phyloP scores from a whole-genome alignment of 2,329 filamentous ascomycete genomes.

The Stylonectria norvegica region DNA sequence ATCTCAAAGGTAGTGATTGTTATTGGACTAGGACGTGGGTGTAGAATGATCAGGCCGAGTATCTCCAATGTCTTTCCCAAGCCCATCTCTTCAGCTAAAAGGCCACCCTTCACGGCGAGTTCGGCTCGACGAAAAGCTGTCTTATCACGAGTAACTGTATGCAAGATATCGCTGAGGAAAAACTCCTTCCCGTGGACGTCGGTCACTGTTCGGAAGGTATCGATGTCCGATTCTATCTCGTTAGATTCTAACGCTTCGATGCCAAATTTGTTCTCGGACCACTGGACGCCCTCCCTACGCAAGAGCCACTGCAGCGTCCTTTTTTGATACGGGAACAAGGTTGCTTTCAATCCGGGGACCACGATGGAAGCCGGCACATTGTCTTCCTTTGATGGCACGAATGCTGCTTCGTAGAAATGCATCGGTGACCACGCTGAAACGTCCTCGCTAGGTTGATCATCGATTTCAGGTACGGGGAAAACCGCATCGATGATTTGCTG shows the following conservation, averaged over 20 bases:
- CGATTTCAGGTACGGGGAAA: slow-evolving; percentile 20
- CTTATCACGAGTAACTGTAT: slow-evolving; percentile 52
- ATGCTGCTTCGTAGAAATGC: slow-evolving; percentile 67
- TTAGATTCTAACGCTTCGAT: slow-evolving; percentile 17
- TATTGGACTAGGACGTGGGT: slow-evolving; percentile 43
- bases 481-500: slow-evolving; percentile 36
- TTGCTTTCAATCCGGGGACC: slow-evolving; percentile 45
- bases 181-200: slow-evolving; percentile 38
- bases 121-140: slow-evolving; percentile 42
- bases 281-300: slow-evolving; percentile 59
- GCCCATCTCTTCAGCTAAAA: slow-evolving; percentile 80
- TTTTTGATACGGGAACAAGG: slow-evolving; percentile 69
- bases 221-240: slow-evolving; percentile 9
- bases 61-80: slow-evolving; percentile 78
- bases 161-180: slow-evolving; percentile 62
- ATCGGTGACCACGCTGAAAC: slow-evolving; percentile 41
- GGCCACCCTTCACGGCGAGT: slow-evolving; percentile 52
- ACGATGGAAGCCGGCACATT: slow-evolving; percentile 35
- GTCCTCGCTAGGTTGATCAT: background rate
- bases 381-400: slow-evolving; percentile 53
- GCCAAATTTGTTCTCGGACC: slow-evolving; percentile 27
- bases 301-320: slow-evolving; percentile 69
- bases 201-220: slow-evolving; percentile 32
- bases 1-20: slow-evolving; percentile 18
- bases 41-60: slow-evolving; percentile 64